Evolutionary conservation across 192 early-diverging fungal species (phyloP), one percentile per base, ranked within the genome.

Genomic region (Jimgerdemannia lactiflua): DNA sequence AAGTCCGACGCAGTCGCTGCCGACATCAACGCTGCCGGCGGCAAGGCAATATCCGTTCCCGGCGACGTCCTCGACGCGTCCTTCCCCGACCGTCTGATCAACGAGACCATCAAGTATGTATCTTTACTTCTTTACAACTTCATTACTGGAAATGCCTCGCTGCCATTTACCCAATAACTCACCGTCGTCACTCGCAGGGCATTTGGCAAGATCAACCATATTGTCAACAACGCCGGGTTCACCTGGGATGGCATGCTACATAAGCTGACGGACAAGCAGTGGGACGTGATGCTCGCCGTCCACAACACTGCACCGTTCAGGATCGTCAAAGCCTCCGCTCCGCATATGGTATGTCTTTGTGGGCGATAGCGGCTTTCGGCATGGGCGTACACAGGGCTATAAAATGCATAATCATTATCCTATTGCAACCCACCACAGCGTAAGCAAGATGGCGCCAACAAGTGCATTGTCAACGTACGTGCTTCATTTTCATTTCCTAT

Each of bases 211-310:
- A 80, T 94, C 83, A 92, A 94, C 78, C 83, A 97, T 72, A 85
- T 99, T 40, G 88, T 99, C 82, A 99, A 99, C 93, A 99, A 99
- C 72, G 97, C 97, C 17, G 97, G 97, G 73, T 98, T 96, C 79
- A 90, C 97, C 70, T 93, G 94, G 72, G 97, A 99, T 87, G 95
- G 93, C 82, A 95, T 95, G 74, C 91, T 98, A 76, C 88, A 88
- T 82, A 89, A 95, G 76, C 94, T 94, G 70, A 95, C 94, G 41
- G 95, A 95, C 85, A 89, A 91, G 71, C 96, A 99, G 81, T 99
- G 95, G 95, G 95, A 98, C 85, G 71, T 97, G 54, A 94, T 98
- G 72, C 70, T 90, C 10, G 87, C 87, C 66, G 89, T 90, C 29
- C 89, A 90, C 80, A 90, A 86, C 79, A 86, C 85, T 68, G 87